A percentile compares a stretch with the other conserved stretches of the same genome.
Evolutionary conservation across 352 stramenopile species (phyloP).

Genomic region (Phytopythium aichiense): DNA sequence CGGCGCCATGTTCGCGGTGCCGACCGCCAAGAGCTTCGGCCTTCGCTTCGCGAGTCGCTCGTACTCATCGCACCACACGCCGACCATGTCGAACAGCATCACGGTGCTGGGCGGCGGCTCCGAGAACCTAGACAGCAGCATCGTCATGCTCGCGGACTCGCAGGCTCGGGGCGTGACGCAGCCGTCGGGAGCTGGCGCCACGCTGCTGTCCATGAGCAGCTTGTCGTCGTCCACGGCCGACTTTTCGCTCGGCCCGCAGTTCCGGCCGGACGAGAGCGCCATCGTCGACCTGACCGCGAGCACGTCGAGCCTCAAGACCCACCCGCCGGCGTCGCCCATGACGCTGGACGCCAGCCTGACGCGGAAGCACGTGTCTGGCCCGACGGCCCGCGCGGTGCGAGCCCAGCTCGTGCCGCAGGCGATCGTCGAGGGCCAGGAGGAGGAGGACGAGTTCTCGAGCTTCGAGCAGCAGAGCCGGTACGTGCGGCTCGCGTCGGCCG

Average conservation of each 20-base stretch:
- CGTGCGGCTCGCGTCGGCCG: conserved; percentile 7
- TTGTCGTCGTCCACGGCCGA: conserved; percentile 22
- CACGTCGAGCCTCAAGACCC: conserved; percentile 7
- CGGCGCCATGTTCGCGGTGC: conserved; percentile 24
- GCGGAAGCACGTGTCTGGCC: not conserved
- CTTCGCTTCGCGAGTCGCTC: conserved; percentile 16
- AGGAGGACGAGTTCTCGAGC: conserved; percentile 8
- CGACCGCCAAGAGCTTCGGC: not conserved
- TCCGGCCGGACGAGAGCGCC: conserved; percentile 25
- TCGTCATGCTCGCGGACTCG: conserved; percentile 21
- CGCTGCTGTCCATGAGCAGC: conserved; percentile 17
- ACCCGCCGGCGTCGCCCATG: conserved; percentile 4
- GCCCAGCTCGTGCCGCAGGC: not conserved
- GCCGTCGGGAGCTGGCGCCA: not conserved
- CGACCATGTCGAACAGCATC: conserved; percentile 23
- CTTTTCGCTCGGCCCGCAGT: conserved; percentile 29
- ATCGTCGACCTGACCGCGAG: conserved; percentile 24
- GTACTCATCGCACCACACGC: conserved; percentile 10
- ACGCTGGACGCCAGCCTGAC: not conserved
- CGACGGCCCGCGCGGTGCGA: not conserved
- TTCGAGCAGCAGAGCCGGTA: conserved; percentile 8
- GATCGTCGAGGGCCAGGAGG: conserved; percentile 4
- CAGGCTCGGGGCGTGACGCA: conserved; percentile 11
- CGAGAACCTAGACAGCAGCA: conserved; percentile 12
- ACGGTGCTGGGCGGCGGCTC: conserved; percentile 8